Evolutionary conservation across 495 filamentous ascomycete genomes (phyloP).

Genomic region (Xylaria palmicola): DNA sequence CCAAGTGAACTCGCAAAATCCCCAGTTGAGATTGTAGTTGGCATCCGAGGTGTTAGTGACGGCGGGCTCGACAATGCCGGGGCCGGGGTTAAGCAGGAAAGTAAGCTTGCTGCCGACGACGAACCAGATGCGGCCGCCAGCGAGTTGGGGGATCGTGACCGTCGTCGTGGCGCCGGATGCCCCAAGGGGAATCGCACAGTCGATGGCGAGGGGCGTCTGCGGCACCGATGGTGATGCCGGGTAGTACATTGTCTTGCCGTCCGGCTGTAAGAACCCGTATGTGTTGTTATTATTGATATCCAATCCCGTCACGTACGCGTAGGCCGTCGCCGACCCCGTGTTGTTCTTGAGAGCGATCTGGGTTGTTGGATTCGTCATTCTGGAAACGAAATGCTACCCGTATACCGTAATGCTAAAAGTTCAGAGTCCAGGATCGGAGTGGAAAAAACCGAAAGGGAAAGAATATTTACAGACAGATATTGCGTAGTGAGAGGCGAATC

Average conservation of each 20-base stretch:
- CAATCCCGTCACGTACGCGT: conserved; percentile 69
- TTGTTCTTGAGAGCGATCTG: conserved; percentile 63
- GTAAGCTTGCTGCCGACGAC: conserved; percentile 57
- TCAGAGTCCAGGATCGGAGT: background rate
- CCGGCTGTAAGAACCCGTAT: conserved; percentile 60
- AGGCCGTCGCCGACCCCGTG: conserved; percentile 59
- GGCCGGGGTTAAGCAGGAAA: conserved; percentile 68
- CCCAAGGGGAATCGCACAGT: conserved; percentile 65
- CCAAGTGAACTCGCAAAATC: conserved; percentile 72
- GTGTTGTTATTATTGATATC: conserved; percentile 60
- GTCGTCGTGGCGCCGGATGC: conserved; percentile 56
- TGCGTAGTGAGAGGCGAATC: background rate
- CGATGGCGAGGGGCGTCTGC: conserved; percentile 40
- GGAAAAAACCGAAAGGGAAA: background rate
- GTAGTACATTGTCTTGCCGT: conserved; percentile 43
- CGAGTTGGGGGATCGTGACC: conserved; percentile 65
- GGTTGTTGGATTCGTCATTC: conserved; percentile 47
- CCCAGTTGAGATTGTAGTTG: conserved; percentile 64
- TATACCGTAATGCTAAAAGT: background rate
- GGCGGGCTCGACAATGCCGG: conserved; percentile 69
- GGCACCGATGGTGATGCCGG: conserved; percentile 28
- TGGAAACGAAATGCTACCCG: background rate
- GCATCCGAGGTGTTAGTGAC: conserved; percentile 64
- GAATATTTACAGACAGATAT: background rate
- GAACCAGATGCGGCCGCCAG: conserved; percentile 72